These are phyloP conservation scores for Fusarium verrucosum DNA, from an alignment of 2,329 filamentous ascomycete genomes.

Conservation along the genomic window DNA sequence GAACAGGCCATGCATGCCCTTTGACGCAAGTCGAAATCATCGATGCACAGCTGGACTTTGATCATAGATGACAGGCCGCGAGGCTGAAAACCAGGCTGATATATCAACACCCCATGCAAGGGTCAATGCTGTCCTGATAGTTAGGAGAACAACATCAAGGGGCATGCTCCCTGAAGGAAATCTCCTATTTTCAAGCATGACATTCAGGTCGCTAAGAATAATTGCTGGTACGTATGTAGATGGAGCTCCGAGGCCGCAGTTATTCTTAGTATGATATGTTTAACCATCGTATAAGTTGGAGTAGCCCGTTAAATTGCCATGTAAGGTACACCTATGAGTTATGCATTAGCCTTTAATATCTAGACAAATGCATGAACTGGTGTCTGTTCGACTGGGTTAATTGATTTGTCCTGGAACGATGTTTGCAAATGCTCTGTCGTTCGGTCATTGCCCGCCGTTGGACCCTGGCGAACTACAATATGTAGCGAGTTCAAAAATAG, in stretches of 20 bases:
- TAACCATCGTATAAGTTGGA: not conserved
- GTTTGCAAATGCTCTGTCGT: not conserved
- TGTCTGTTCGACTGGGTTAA: not conserved
- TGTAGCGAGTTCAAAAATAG: not conserved
- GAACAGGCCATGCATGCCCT: not conserved
- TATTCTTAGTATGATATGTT: not conserved
- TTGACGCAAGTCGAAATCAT: not conserved
- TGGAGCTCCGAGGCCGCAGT: not conserved
- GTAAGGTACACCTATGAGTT: not conserved
- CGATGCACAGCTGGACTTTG: not conserved
- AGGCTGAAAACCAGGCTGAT: slow-evolving; percentile 15
- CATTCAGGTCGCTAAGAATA: not conserved
- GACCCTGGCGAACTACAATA: not conserved
- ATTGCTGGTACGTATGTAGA: not conserved
- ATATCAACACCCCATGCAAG: slow-evolving; percentile 4
- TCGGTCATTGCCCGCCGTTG: too few species aligned
- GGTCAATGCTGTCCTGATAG: not conserved
- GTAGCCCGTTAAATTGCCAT: not conserved
- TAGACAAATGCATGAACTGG: not conserved
- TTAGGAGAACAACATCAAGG: not conserved
- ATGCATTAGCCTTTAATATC: not conserved
- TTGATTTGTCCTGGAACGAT: not conserved
- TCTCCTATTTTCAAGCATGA: not conserved
- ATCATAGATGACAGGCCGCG: not conserved
- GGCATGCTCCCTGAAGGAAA: not conserved